Base-by-base conservation (phyloP, 371 early-diverging fungal genomes). In the Apophysomyces variabilis region DNA sequence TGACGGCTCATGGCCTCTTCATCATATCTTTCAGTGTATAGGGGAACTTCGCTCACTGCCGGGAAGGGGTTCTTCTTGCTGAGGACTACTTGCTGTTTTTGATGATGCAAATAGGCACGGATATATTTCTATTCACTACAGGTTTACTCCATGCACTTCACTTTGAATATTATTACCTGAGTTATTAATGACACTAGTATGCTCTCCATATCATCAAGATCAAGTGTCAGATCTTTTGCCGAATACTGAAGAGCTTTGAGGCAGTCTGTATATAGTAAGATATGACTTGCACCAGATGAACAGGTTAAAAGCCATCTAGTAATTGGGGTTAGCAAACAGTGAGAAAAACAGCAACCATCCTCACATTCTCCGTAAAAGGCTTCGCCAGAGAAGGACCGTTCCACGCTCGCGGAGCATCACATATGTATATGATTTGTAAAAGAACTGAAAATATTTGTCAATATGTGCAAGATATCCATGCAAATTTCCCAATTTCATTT, bases 61-160 rank as follows among this genome's bases (percentile, higher is more conserved):
- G 96, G 96, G 67, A 96, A 96, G 9, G 96, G 90, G 45, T 90
- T 84, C 35, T 85, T 84, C 62, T 87, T 83, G 71, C 91, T 90
- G 12, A 94, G 75, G 1, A 97, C 96, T 1, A 92, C 70, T 16
- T 85, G 83, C 54, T 85, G 82, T 64, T 90, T 87, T 70, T 93
- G 93, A 66, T 91, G 93, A 7, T 94, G 91, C 41, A 97, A 62
- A 71, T 97, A 96, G 0, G 96, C 97, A 57, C 90, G 91, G 54
- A 96, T 83, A 67, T 88, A 92, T 3, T 93, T 94, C 88, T 88
- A 70, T 26, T 26, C 32, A 26, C 32, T 26, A 26, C 0, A 3
- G 3, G 32, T 26, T 26, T 26, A 26, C 32, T 26, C 32, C 3
- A 26, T 26, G 32, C 1, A 26, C 32, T 26, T 26, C 32, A 26